These are phyloP conservation scores for Flaveria linearis DNA, from an alignment of 129 eudicot species.

Conservation along the genomic window DNA sequence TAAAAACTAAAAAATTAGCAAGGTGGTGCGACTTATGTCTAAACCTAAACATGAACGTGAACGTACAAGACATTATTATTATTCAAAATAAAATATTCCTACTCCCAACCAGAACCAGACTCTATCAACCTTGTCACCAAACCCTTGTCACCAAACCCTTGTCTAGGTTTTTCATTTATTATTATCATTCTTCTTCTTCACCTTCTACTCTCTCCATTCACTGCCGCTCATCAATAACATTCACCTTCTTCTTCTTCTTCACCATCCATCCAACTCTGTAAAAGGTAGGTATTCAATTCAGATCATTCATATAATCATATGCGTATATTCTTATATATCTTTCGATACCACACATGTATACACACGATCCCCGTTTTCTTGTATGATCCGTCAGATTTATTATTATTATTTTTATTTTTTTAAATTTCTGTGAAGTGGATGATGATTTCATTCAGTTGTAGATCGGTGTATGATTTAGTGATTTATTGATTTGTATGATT, in stretches of 20 bases:
- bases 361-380: background rate
- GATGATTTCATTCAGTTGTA: background rate
- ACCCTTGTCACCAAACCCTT: constrained; percentile 25
- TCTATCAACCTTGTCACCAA: constrained; percentile 29
- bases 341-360: background rate
- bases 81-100: background rate
- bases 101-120: constrained; percentile 19
- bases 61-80: background rate
- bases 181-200: background rate
- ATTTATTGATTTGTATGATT: too few relatives aligned
- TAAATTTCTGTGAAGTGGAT: background rate
- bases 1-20: too few relatives aligned
- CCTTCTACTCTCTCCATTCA: constrained; percentile 10
- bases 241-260: background rate
- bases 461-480: background rate
- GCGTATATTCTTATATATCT: background rate
- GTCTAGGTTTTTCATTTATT: background rate
- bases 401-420: background rate
- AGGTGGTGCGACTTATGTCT: too few relatives aligned
- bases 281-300: constrained; percentile 22
- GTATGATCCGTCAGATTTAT: background rate
- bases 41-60: background rate
- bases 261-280: background rate
- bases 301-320: constrained; percentile 7
- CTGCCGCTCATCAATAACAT: constrained; percentile 21